phyloP scores from a whole-genome alignment of 2,329 filamentous ascomycete species.

The Penicillium italicum region DNA sequence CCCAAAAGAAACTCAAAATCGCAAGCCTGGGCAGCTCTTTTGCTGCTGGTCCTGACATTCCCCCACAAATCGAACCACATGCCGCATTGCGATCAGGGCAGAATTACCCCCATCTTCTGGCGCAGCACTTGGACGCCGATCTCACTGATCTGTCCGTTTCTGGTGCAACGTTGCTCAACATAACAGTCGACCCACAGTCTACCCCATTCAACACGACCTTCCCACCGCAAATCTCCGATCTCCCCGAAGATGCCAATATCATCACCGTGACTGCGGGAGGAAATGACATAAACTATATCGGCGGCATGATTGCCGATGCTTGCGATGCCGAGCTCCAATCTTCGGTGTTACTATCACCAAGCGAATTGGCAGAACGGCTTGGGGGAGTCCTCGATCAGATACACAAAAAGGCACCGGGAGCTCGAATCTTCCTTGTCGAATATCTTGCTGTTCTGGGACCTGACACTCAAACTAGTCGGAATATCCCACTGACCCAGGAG shows the following conservation, averaged over 20 bases:
- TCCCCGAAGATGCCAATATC: constrained; percentile 14
- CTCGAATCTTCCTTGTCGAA: constrained; percentile 15
- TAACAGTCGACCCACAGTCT: constrained; percentile 11
- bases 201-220: constrained; percentile 1
- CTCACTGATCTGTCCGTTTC: constrained; percentile 16
- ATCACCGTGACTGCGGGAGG: constrained; percentile 17
- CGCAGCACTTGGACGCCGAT: constrained; percentile 10
- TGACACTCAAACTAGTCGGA: constrained; percentile 3
- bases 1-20: constrained; percentile 7
- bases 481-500: constrained; percentile 13
- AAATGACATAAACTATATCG: constrained; percentile 18
- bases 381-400: constrained; percentile 11
- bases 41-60: constrained; percentile 16
- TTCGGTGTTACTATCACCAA: background rate
- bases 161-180: constrained; percentile 17
- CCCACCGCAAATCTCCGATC: constrained; percentile 9
- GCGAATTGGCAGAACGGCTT: constrained; percentile 6
- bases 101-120: constrained; percentile 16
- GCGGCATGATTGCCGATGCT: constrained; percentile 13
- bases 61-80: constrained; percentile 12
- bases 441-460: constrained; percentile 17
- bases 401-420: constrained; percentile 10
- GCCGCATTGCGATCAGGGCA: constrained; percentile 14
- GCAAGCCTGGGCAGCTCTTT: constrained; percentile 18
- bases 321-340: background rate